Evolutionary conservation across 2,329 filamentous ascomycete species (phyloP).

Genomic region (Mycocentrospora acerina): DNA sequence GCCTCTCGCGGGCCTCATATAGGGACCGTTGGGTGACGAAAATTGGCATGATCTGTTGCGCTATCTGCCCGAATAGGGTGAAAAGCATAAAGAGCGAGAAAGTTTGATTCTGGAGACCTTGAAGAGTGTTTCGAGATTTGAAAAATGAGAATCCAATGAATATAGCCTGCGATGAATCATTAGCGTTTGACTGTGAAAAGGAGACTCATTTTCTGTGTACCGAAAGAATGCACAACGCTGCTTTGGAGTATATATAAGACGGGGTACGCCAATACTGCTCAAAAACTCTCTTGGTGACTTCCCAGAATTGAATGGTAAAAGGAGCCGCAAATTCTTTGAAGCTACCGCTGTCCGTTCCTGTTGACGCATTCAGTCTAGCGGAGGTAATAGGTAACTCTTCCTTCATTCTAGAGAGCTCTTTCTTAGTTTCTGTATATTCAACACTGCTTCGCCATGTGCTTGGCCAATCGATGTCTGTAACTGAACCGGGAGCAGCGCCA

Average conservation of each 20-base stretch:
- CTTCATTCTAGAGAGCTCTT: slow-evolving; percentile 42
- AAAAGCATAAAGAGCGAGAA: slow-evolving; percentile 77
- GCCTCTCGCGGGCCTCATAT: slow-evolving; percentile 81
- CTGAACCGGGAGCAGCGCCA: slow-evolving; percentile 3
- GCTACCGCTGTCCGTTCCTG: slow-evolving; percentile 31
- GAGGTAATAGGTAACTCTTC: slow-evolving; percentile 4
- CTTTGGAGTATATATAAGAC: slow-evolving; percentile 80
- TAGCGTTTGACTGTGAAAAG: neutral
- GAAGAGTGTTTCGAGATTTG: slow-evolving; percentile 65
- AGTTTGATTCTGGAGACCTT: slow-evolving; percentile 79
- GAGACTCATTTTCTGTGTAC: neutral
- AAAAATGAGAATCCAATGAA: slow-evolving; percentile 81
- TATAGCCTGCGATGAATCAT: slow-evolving; percentile 44
- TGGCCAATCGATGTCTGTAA: slow-evolving; percentile 11
- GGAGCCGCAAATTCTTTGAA: slow-evolving; percentile 53
- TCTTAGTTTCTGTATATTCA: slow-evolving; percentile 28
- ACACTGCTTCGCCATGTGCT: slow-evolving; percentile 9
- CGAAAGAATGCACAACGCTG: slow-evolving; percentile 58
- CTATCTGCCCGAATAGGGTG: slow-evolving; percentile 74
- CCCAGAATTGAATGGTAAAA: slow-evolving; percentile 63
- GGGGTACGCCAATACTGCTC: slow-evolving; percentile 87
- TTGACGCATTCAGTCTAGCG: no score
- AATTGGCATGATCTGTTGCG: slow-evolving; percentile 75
- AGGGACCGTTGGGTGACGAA: slow-evolving; percentile 75
- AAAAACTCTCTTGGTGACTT: slow-evolving; percentile 72